These are phyloP conservation scores for Aspergillus sp. DNA, from an alignment of 2,329 filamentous ascomycete species.

Conservation along the genomic window DNA sequence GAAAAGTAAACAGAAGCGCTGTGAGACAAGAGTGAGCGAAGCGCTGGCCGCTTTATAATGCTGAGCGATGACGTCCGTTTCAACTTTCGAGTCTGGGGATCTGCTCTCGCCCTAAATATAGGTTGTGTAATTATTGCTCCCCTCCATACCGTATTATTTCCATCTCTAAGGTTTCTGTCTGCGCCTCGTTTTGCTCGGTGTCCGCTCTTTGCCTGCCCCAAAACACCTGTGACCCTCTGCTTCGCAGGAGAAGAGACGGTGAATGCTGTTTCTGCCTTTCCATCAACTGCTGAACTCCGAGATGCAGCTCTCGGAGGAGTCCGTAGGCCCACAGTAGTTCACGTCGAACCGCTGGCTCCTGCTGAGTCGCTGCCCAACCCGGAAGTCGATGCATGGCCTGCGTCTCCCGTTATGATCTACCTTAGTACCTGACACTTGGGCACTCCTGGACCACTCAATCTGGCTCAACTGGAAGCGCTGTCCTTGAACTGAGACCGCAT, in stretches of 20 bases:
- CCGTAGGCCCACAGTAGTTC: constrained; percentile 1
- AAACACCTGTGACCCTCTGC: neutral
- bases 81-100: constrained; percentile 10
- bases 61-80: constrained; percentile 16
- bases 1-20: neutral
- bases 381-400: constrained; percentile 12
- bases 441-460: constrained; percentile 5
- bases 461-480: constrained; percentile 9
- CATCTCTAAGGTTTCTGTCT: neutral
- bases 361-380: constrained; percentile 11
- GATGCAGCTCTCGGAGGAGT: neutral
- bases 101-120: constrained; percentile 4
- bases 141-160: constrained; percentile 14
- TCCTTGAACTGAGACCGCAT: constrained; percentile 10
- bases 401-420: constrained; percentile 15
- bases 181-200: constrained; percentile 5
- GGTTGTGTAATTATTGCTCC: constrained; percentile 1
- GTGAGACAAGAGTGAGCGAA: neutral
- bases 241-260: neutral
- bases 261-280: neutral
- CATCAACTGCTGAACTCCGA: neutral
- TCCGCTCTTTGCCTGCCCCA: neutral
- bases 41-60: constrained; percentile 13
- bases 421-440: constrained; percentile 16
- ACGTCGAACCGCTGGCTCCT: constrained; percentile 1